These are phyloP conservation scores for Hylodesmum podocarpum DNA, from an alignment of 306 rosid species.

Conservation along the genomic window DNA sequence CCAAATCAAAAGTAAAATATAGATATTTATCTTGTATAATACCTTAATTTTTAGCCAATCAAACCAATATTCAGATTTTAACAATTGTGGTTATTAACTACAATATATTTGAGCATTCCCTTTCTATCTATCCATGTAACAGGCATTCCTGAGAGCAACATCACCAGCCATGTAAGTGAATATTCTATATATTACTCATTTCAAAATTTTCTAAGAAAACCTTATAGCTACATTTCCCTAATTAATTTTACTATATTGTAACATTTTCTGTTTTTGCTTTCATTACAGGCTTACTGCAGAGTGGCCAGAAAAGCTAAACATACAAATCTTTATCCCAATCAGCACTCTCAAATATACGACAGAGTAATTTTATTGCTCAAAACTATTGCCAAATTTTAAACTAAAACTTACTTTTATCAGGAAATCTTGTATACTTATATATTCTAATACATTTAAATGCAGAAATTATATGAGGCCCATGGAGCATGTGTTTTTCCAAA, in stretches of 20 bases:
- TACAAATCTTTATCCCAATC: neutral
- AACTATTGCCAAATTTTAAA: neutral
- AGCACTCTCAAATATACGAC: neutral
- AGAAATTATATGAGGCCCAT: neutral
- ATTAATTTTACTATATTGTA: neutral
- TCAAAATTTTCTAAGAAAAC: neutral
- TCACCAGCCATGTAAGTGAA: slow-evolving; percentile 12
- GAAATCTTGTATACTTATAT: neutral
- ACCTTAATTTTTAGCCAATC: too few relatives aligned
- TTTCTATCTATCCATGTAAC: neutral
- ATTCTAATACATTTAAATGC: neutral
- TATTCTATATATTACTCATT: neutral
- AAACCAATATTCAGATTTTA: too few relatives aligned
- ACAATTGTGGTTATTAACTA: too few relatives aligned
- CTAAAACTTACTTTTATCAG: neutral
- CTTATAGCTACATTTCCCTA: neutral
- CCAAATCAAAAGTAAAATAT: too few relatives aligned
- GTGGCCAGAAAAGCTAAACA: neutral
- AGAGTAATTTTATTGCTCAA: slow-evolving; percentile 7
- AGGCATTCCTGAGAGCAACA: slow-evolving; percentile 14
- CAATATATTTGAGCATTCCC: neutral
- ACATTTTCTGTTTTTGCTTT: slow-evolving; percentile 19
- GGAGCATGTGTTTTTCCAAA: neutral
- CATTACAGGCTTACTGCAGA: slow-evolving; percentile 24
- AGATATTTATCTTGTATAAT: too few relatives aligned